A percentile compares a stretch with the other conserved stretches of the same genome.
phyloP scores from a whole-genome alignment of 495 filamentous ascomycete species.

The Aspergillus nanangensis region DNA sequence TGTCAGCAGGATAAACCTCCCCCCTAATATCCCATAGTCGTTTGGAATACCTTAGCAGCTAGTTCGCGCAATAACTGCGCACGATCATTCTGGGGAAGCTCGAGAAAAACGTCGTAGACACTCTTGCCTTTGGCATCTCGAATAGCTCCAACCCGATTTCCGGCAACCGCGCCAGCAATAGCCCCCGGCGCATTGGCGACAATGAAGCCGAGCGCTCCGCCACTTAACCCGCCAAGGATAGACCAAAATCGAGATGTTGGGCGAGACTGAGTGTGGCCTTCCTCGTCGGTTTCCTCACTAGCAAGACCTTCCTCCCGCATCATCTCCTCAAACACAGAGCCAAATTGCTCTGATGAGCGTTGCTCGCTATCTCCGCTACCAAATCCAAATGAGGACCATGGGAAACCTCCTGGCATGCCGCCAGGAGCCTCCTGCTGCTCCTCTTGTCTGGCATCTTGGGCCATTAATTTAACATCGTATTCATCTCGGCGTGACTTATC shows the following conservation, averaged over 20 bases:
- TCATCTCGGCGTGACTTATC: constrained; percentile 76
- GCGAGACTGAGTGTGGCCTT: constrained; percentile 20
- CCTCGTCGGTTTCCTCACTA: constrained; percentile 40
- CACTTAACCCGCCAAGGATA: constrained; percentile 77
- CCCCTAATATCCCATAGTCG: constrained; percentile 30
- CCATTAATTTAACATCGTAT: constrained; percentile 72
- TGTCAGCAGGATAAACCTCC: too few relatives aligned
- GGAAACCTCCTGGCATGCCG: constrained; percentile 41
- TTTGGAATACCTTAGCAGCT: constrained; percentile 64
- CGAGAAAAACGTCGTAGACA: constrained; percentile 84
- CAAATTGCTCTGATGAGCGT: constrained; percentile 74
- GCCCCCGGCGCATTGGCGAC: constrained; percentile 86
- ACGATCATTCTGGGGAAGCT: constrained; percentile 76
- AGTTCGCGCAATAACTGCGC: constrained; percentile 71
- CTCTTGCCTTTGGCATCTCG: constrained; percentile 90
- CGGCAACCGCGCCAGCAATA: constrained; percentile 86
- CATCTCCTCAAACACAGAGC: constrained; percentile 95
- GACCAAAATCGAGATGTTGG: constrained; percentile 81
- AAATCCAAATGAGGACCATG: constrained; percentile 62
- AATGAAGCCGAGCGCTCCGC: constrained; percentile 91
- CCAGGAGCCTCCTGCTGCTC: constrained; percentile 52
- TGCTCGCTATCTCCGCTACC: constrained; percentile 40
- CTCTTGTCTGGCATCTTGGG: constrained; percentile 47
- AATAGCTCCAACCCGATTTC: constrained; percentile 83
- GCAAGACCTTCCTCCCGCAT: constrained; percentile 86